Percentiles rank a stretch among this genome's conserved stretches.
Evolutionary conservation across 2,329 filamentous ascomycete species (phyloP).

Genomic region (Stagonosporopsis chrysanthemi): DNA sequence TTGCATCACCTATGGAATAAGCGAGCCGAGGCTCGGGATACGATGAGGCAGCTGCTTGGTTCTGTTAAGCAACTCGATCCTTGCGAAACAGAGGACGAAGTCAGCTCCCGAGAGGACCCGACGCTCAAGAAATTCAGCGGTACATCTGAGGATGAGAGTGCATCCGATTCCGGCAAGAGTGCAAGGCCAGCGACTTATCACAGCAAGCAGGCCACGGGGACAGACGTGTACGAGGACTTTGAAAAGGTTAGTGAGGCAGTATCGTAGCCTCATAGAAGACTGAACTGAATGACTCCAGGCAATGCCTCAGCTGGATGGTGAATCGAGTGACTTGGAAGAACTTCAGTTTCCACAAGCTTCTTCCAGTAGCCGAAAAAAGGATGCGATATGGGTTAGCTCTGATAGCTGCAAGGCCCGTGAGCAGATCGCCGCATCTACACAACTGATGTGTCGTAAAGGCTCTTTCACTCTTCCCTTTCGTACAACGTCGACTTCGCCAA

Average conservation of each 20-base stretch:
- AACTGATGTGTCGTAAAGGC: background rate
- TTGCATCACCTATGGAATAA: conserved; percentile 9
- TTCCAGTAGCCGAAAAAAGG: background rate
- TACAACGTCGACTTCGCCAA: background rate
- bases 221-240: background rate
- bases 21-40: background rate
- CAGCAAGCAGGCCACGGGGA: background rate
- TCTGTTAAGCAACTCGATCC: background rate
- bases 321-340: background rate
- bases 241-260: background rate
- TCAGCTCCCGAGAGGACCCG: background rate
- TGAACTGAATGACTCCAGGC: background rate
- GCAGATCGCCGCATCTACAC: background rate
- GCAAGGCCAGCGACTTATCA: too few relatives aligned
- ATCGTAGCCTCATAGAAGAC: too few relatives aligned
- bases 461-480: background rate
- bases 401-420: background rate
- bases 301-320: conserved; percentile 3
- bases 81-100: background rate
- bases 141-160: background rate
- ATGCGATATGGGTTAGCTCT: background rate
- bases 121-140: background rate
- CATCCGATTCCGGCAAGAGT: background rate
- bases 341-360: background rate
- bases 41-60: background rate